Evolutionary conservation across 1,284 basidiomycete species (phyloP).

Genomic region (Rhodotorula sp.): DNA sequence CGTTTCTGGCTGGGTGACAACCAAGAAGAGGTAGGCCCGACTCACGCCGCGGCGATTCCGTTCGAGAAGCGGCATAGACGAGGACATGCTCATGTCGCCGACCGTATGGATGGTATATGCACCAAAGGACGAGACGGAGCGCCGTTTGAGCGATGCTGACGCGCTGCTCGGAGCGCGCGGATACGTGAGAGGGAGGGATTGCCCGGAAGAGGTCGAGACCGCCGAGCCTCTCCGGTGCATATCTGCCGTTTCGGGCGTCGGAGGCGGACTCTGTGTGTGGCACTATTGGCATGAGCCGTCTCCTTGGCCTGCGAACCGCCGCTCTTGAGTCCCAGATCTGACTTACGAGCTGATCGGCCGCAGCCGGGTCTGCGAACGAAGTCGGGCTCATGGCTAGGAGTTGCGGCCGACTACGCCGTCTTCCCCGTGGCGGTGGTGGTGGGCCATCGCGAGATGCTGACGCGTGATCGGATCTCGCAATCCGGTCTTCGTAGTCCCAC

Average conservation of each 20-base stretch:
- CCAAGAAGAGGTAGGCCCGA: too few species aligned
- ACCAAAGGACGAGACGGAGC: constrained; percentile 32
- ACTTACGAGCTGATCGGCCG: too few species aligned
- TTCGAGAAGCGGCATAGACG: constrained; percentile 19
- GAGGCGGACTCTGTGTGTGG: background rate
- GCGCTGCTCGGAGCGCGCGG: background rate
- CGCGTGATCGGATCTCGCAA: background rate
- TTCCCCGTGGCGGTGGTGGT: background rate
- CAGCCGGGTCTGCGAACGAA: too few species aligned
- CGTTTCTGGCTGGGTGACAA: too few species aligned
- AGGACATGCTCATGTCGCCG: constrained; percentile 26
- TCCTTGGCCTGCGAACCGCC: too few species aligned
- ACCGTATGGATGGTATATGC: constrained; percentile 32
- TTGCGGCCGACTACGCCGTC: background rate
- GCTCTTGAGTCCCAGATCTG: too few species aligned
- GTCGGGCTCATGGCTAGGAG: too few species aligned
- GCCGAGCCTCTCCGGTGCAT: constrained; percentile 67
- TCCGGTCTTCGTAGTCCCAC: background rate
- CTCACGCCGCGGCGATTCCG: background rate
- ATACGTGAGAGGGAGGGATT: constrained; percentile 44
- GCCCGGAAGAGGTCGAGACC: constrained; percentile 54
- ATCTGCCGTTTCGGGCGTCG: background rate
- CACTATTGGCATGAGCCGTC: too few species aligned
- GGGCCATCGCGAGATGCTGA: background rate
- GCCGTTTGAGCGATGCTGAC: constrained; percentile 7